Conservation (phyloP, 441 rosid species). For the Mallotus repandus region DNA sequence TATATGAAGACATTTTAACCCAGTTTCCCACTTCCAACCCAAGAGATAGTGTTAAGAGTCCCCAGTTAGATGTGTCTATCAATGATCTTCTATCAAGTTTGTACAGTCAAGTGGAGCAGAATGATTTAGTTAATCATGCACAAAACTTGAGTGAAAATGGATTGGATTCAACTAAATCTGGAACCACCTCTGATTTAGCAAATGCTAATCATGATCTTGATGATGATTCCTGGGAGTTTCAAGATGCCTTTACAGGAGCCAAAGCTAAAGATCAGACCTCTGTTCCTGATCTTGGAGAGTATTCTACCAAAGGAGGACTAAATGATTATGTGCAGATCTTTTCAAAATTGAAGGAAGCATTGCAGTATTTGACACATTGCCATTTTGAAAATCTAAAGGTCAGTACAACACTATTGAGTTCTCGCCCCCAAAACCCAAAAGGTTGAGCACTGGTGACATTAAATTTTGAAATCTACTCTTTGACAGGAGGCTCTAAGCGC, state of each 20-base stretch:
- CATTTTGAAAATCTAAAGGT: conserved; percentile 62
- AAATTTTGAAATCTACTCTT: conserved; percentile 31
- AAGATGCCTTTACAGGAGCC: conserved; percentile 41
- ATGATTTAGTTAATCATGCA: conserved; percentile 30
- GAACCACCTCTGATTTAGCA: conserved; percentile 23
- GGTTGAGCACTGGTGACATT: conserved; percentile 16
- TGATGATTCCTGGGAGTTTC: conserved; percentile 71
- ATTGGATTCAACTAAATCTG: conserved; percentile 24
- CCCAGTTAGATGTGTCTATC: conserved; percentile 42
- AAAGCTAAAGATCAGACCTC: conserved; percentile 30
- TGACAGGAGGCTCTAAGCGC: conserved; percentile 42
- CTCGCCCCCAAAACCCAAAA: neutral
- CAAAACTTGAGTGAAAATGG: conserved; percentile 35
- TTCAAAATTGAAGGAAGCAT: conserved; percentile 48
- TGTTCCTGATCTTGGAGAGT: conserved; percentile 23
- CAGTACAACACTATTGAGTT: conserved; percentile 9
- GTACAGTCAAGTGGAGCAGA: conserved; percentile 60
- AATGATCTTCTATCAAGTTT: conserved; percentile 77
- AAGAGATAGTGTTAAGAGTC: conserved; percentile 34
- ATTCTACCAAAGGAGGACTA: conserved; percentile 27
- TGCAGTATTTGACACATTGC: conserved; percentile 30
- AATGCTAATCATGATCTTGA: conserved; percentile 40
- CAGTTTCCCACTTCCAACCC: conserved; percentile 23
- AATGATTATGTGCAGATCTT: conserved; percentile 47
- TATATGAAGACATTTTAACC: conserved; percentile 37